phyloP scores from a whole-genome alignment of 2,329 filamentous ascomycete genomes.

The Aspergillus sergii region DNA sequence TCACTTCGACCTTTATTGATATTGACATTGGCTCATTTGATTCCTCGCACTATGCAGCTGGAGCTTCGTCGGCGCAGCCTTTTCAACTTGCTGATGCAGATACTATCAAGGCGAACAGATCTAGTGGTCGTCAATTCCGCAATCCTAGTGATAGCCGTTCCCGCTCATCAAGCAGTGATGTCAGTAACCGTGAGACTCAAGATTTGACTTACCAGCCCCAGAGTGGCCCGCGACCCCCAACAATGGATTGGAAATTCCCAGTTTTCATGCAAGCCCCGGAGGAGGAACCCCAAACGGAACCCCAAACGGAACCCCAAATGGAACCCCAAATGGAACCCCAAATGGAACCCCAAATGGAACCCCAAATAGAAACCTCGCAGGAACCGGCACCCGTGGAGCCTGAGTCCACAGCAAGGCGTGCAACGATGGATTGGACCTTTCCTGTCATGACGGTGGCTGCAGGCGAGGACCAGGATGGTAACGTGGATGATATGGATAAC shows the following conservation, averaged over 20 bases:
- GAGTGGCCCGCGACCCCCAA: slow-evolving; percentile 46
- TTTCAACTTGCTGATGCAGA: slow-evolving; percentile 56
- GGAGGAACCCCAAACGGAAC: slow-evolving; percentile 9
- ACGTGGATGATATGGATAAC: slow-evolving; percentile 13
- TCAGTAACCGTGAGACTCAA: slow-evolving; percentile 26
- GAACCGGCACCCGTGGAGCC: slow-evolving; percentile 6
- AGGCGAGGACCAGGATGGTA: slow-evolving; percentile 11
- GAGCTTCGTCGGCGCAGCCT: slow-evolving; percentile 52
- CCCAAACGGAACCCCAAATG: too few species aligned
- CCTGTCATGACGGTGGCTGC: slow-evolving; percentile 42
- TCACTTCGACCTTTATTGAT: slow-evolving; percentile 53
- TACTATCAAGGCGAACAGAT: slow-evolving; percentile 59
- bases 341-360: neutral
- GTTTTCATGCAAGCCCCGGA: slow-evolving; percentile 29
- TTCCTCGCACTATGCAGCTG: slow-evolving; percentile 54
- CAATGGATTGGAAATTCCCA: slow-evolving; percentile 52
- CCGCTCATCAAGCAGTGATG: slow-evolving; percentile 34
- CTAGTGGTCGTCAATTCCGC: slow-evolving; percentile 49
- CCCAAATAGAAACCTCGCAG: slow-evolving; percentile 7
- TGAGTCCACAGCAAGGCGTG: slow-evolving; percentile 37
- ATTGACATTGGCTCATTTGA: slow-evolving; percentile 60
- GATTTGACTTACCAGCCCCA: slow-evolving; percentile 35
- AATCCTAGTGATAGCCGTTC: slow-evolving; percentile 41
- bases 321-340: too few species aligned
- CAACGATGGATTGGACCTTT: slow-evolving; percentile 59